Evolutionary conservation across 2,329 filamentous ascomycete species (phyloP).

Genomic region (Trichoderma sp.): DNA sequence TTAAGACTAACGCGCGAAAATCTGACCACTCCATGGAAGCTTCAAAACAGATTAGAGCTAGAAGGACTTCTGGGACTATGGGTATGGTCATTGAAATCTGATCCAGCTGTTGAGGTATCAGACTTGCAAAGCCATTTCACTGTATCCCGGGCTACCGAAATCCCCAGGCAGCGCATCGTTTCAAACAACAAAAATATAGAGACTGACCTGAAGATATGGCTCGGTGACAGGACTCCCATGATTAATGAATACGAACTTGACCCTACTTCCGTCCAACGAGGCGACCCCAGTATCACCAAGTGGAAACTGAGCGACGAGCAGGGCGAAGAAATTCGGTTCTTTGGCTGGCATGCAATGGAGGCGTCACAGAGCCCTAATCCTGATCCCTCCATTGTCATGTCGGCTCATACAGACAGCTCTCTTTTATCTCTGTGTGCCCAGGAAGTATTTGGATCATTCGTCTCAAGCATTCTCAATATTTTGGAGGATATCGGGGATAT

Average conservation of each 20-base stretch:
- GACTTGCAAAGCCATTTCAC: neutral
- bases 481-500: neutral
- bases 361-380: neutral
- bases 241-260: neutral
- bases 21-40: neutral
- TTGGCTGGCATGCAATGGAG: neutral
- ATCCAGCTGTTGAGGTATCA: neutral
- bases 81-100: neutral
- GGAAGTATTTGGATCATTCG: neutral
- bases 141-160: neutral
- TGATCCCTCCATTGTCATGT: fast-evolving
- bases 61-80: neutral
- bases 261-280: neutral
- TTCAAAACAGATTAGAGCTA: neutral
- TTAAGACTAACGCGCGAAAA: neutral
- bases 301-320: neutral
- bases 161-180: neutral
- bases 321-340: neutral
- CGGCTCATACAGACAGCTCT: neutral
- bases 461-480: neutral
- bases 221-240: neutral
- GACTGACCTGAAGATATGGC: neutral
- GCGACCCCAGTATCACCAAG: neutral
- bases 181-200: neutral
- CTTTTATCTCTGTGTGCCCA: neutral